Percentiles rank a stretch among this genome's conserved stretches.
phyloP scores from a whole-genome alignment of 2,329 filamentous ascomycete species.

The Xylariaceae sp. region DNA sequence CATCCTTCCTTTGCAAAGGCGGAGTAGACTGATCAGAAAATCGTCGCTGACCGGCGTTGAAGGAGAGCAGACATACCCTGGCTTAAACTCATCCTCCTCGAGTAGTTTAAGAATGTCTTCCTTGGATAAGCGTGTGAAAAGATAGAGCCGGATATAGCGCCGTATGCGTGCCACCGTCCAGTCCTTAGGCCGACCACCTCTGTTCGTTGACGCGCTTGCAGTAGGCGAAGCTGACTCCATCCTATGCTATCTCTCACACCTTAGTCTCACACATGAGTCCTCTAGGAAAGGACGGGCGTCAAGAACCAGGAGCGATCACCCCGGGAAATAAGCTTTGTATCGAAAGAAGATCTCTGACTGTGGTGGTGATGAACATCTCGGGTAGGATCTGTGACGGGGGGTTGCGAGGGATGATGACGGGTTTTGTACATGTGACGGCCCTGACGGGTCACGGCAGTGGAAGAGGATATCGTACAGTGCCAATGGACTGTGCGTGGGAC shows the following conservation, averaged over 20 bases:
- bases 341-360: conserved; percentile 8
- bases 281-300: background rate
- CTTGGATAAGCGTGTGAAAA: conserved; percentile 50
- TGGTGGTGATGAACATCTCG: conserved; percentile 14
- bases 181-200: conserved; percentile 47
- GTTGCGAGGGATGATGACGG: conserved; percentile 6
- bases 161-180: conserved; percentile 50
- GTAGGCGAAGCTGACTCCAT: conserved; percentile 29
- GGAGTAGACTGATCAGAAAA: conserved; percentile 10
- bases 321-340: background rate
- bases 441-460: background rate
- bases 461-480: background rate
- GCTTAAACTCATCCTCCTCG: conserved; percentile 40
- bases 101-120: conserved; percentile 44
- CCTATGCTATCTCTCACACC: conserved; percentile 15
- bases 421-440: conserved; percentile 15
- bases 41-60: background rate
- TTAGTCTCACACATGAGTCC: background rate
- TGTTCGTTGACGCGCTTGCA: conserved; percentile 26
- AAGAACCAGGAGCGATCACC: conserved; percentile 5
- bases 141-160: conserved; percentile 50
- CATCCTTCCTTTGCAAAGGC: conserved; percentile 42
- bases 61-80: conserved; percentile 36
- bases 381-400: conserved; percentile 12
- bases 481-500: background rate